Conservation (phyloP, 2,329 filamentous ascomycete species). For the Aspergillus glaucus region DNA sequence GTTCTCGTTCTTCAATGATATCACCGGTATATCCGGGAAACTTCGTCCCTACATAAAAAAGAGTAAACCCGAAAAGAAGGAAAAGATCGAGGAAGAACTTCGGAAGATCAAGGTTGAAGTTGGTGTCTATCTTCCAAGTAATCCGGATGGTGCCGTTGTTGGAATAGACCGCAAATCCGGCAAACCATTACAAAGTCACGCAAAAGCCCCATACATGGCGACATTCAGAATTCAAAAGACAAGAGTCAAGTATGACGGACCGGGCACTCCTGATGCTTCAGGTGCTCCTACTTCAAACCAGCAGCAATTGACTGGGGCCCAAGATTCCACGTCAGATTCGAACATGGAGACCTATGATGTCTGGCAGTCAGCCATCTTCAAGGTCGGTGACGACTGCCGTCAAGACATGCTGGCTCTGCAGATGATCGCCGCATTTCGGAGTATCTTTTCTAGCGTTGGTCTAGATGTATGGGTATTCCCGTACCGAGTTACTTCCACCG, state of each 20-base stretch:
- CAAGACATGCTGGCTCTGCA: slow-evolving; percentile 95
- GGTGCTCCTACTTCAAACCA: slow-evolving; percentile 24
- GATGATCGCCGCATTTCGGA: slow-evolving; percentile 95
- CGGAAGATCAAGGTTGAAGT: slow-evolving; percentile 96
- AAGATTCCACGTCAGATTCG: slow-evolving; percentile 13
- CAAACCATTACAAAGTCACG: slow-evolving; percentile 94
- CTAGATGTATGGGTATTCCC: slow-evolving; percentile 96
- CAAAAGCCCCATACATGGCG: slow-evolving; percentile 98
- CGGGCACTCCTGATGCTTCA: slow-evolving; percentile 11
- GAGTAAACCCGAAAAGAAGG: slow-evolving; percentile 93
- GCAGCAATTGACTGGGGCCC: slow-evolving; percentile 13
- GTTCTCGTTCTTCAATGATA: slow-evolving; percentile 96
- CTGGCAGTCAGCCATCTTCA: slow-evolving; percentile 99
- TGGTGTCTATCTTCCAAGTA: slow-evolving; percentile 93
- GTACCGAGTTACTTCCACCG: slow-evolving; percentile 94
- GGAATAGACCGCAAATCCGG: slow-evolving; percentile 97
- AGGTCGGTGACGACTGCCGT: slow-evolving; percentile 96
- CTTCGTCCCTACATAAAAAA: slow-evolving; percentile 88
- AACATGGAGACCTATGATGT: slow-evolving; percentile 66
- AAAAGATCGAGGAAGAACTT: slow-evolving; percentile 97
- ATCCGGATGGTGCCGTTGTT: slow-evolving; percentile 93
- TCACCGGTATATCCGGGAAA: slow-evolving; percentile 92
- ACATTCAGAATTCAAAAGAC: slow-evolving; percentile 94
- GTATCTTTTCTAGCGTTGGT: slow-evolving; percentile 91
- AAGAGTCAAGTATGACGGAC: slow-evolving; percentile 31